Conservation (phyloP, 139 green algal species). For the Dunaliella primolecta region DNA sequence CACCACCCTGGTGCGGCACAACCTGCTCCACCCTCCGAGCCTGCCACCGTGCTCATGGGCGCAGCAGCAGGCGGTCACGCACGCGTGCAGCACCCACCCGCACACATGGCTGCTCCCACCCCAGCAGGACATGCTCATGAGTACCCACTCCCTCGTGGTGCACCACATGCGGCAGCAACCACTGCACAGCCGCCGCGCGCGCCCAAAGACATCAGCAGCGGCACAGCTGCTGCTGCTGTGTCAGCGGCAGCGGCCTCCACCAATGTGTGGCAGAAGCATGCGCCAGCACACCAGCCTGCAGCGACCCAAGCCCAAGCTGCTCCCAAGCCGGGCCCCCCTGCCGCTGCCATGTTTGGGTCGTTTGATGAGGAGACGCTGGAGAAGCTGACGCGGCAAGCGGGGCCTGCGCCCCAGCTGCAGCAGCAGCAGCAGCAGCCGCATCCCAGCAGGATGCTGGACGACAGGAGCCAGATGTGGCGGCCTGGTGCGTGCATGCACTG, state of each 20-base stretch:
- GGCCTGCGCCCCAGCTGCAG: too few species aligned
- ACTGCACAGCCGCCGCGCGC: too few species aligned
- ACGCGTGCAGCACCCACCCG: background rate
- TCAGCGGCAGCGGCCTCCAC: too few species aligned
- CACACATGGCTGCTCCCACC: background rate
- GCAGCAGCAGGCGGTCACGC: background rate
- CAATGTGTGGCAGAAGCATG: background rate
- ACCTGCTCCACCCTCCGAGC: too few species aligned
- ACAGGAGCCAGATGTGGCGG: background rate
- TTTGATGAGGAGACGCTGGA: constrained; percentile 31
- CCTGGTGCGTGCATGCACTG: background rate
- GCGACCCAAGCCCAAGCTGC: background rate
- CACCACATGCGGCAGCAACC: too few species aligned
- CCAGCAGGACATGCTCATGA: background rate
- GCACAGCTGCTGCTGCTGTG: too few species aligned
- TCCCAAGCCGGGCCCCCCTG: background rate
- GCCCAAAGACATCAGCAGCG: background rate
- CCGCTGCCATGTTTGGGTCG: constrained; percentile 35
- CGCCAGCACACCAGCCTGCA: too few species aligned
- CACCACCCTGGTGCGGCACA: background rate
- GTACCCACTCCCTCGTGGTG: background rate
- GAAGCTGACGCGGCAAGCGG: constrained; percentile 23
- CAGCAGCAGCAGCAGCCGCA: too few species aligned
- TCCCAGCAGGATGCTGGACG: background rate
- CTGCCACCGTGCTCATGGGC: background rate